These are phyloP conservation scores for Melocanna baccifera DNA, from an alignment of 176 grass and related monocot species.

Conservation along the genomic window DNA sequence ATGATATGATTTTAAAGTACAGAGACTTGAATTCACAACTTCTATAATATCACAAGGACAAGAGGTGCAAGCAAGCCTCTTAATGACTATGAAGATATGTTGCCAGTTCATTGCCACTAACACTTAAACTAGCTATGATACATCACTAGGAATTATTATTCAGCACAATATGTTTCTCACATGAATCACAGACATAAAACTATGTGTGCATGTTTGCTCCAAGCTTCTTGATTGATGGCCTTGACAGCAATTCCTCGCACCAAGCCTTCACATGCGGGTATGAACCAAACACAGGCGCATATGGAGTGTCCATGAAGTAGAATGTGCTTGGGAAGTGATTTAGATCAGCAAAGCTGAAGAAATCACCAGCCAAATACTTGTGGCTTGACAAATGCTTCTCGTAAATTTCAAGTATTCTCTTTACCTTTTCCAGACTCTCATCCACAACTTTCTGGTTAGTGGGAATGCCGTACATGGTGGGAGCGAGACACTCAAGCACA, in stretches of 20 bases:
- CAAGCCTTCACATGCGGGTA: constrained; percentile 1
- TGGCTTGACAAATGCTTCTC: not conserved
- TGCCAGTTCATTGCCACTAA: too few species aligned
- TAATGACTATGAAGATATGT: too few species aligned
- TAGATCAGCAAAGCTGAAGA: constrained; percentile 25
- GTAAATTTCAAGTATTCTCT: constrained; percentile 1
- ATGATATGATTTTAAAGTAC: too few species aligned
- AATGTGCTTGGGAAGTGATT: constrained; percentile 2
- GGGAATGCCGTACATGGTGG: not conserved
- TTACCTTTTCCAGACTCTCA: not conserved
- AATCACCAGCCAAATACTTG: constrained; percentile 27
- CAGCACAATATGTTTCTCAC: too few species aligned
- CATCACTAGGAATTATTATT: too few species aligned
- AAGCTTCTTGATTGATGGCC: not conserved
- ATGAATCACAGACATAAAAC: too few species aligned
- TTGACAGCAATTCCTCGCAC: not conserved
- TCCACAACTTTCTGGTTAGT: not conserved
- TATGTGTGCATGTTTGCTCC: too few species aligned
- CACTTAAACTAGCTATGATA: too few species aligned
- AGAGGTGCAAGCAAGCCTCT: too few species aligned
- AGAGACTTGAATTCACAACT: too few species aligned
- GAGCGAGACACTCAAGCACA: not conserved
- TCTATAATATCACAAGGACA: too few species aligned
- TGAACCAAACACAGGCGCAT: not conserved
- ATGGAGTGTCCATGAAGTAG: constrained; percentile 10